phyloP scores from a whole-genome alignment of 441 rosid species.

The Pelargonium cotyledonis region DNA sequence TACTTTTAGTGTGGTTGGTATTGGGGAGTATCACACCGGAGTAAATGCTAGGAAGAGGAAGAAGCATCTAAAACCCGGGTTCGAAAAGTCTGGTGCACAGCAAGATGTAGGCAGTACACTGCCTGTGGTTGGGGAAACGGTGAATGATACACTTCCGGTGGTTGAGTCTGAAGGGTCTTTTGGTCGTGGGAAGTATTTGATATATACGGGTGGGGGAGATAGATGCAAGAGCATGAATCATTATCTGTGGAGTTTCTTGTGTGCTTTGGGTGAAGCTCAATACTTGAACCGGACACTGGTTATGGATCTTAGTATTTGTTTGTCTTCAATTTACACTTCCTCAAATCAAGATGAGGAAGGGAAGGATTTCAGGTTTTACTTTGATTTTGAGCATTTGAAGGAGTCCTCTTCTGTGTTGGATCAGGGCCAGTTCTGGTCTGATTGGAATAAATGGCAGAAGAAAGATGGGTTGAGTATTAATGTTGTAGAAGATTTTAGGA shows the following conservation, averaged over 20 bases:
- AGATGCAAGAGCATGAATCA: constrained; percentile 98
- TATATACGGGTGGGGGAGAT: constrained; percentile 86
- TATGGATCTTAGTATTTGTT: constrained; percentile 80
- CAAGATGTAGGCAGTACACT: constrained; percentile 27
- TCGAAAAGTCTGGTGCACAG: constrained; percentile 26
- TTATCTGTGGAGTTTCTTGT: constrained; percentile 90
- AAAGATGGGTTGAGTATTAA: constrained; percentile 62
- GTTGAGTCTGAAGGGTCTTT: constrained; percentile 61
- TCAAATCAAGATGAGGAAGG: constrained; percentile 75
- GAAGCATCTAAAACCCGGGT: constrained; percentile 24
- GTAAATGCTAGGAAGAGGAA: constrained; percentile 57
- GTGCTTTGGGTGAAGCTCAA: constrained; percentile 92
- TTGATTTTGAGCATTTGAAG: constrained; percentile 94
- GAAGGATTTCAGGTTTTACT: constrained; percentile 80
- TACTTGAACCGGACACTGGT: constrained; percentile 85
- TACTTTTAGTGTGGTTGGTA: constrained; percentile 48
- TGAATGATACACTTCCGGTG: constrained; percentile 71
- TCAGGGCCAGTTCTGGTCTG: constrained; percentile 63
- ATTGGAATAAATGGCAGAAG: constrained; percentile 79
- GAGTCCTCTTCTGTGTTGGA: constrained; percentile 69
- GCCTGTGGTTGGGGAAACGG: constrained; percentile 48
- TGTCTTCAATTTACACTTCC: constrained; percentile 56
- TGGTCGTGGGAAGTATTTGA: constrained; percentile 73
- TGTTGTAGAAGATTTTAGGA: constrained; percentile 54
- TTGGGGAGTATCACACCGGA: constrained; percentile 84